Percentiles rank a stretch among this genome's conserved stretches.
phyloP scores from a whole-genome alignment of 345 rosid species.

The Orychophragmus violaceus region DNA sequence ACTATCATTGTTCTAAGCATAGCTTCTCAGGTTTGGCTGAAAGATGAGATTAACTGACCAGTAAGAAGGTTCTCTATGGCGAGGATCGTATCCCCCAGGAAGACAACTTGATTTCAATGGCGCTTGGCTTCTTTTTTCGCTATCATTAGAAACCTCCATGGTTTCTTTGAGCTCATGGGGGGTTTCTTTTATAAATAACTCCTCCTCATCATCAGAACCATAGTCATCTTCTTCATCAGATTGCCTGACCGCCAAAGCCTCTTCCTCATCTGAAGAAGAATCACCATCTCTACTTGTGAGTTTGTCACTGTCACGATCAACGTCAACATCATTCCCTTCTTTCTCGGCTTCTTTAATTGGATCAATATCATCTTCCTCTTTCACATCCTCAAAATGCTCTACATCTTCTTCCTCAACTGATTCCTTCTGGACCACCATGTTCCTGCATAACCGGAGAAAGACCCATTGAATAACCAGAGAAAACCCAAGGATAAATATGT shows the following conservation, averaged over 20 bases:
- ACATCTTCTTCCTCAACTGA: conserved; percentile 78
- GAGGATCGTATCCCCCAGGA: conserved; percentile 87
- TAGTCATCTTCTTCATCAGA: conserved; percentile 50
- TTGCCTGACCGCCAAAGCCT: conserved; percentile 32
- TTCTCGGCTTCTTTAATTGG: conserved; percentile 30
- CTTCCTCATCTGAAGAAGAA: conserved; percentile 64
- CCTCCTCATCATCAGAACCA: conserved; percentile 48
- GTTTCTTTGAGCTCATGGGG: conserved; percentile 20
- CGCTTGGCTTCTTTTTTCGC: conserved; percentile 21
- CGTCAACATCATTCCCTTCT: conserved; percentile 28
- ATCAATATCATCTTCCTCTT: conserved; percentile 53
- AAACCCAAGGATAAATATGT: neutral
- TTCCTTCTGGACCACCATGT: conserved; percentile 70
- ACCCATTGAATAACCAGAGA: neutral
- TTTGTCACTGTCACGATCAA: conserved; percentile 18
- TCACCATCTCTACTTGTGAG: conserved; percentile 32
- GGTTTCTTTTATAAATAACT: conserved; percentile 36
- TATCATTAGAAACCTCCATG: conserved; percentile 28
- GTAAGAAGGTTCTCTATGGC: conserved; percentile 91
- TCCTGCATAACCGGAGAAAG: conserved; percentile 42
- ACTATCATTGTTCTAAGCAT: neutral
- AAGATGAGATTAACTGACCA: conserved; percentile 43
- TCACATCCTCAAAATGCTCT: conserved; percentile 85
- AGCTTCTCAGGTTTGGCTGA: neutral
- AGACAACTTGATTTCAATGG: conserved; percentile 34